These are phyloP conservation scores for Penicillium psychrofluorescens DNA, from an alignment of 495 filamentous ascomycete genomes.

Conservation along the genomic window DNA sequence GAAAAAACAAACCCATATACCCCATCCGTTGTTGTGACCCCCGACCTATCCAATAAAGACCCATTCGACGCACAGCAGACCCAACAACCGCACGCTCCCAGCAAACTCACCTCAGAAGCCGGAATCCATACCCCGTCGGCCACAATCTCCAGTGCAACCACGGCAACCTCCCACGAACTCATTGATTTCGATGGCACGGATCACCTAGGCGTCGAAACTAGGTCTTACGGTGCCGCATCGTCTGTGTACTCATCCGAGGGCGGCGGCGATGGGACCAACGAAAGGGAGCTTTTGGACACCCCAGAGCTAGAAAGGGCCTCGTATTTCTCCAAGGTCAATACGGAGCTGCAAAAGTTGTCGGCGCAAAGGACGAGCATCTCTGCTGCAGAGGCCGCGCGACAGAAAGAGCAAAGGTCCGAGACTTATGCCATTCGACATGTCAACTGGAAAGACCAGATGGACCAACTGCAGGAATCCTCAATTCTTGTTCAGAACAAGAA, in stretches of 20 bases:
- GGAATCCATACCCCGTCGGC: constrained; percentile 16
- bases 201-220: constrained; percentile 1
- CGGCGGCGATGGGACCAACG: not conserved
- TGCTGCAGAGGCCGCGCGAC: constrained; percentile 27
- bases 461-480: constrained; percentile 52
- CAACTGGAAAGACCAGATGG: constrained; percentile 47
- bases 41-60: not conserved
- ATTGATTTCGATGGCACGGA: constrained; percentile 26
- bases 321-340: not conserved
- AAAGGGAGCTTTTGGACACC: not conserved
- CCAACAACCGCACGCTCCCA: constrained; percentile 3
- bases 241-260: constrained; percentile 10
- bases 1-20: constrained; percentile 11
- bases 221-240: constrained; percentile 3
- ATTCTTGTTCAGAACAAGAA: constrained; percentile 89
- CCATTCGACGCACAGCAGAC: not conserved
- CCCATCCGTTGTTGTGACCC: constrained; percentile 7
- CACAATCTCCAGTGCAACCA: constrained; percentile 21
- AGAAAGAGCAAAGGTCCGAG: constrained; percentile 46
- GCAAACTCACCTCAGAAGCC: constrained; percentile 12
- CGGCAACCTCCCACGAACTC: constrained; percentile 31
- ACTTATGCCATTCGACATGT: constrained; percentile 67
- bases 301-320: not conserved
- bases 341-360: not conserved
- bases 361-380: constrained; percentile 11